Percentiles rank a stretch among this genome's conserved stretches.
phyloP scores from a whole-genome alignment of 2,329 filamentous ascomycete genomes.

The Fusarium nematophilum region DNA sequence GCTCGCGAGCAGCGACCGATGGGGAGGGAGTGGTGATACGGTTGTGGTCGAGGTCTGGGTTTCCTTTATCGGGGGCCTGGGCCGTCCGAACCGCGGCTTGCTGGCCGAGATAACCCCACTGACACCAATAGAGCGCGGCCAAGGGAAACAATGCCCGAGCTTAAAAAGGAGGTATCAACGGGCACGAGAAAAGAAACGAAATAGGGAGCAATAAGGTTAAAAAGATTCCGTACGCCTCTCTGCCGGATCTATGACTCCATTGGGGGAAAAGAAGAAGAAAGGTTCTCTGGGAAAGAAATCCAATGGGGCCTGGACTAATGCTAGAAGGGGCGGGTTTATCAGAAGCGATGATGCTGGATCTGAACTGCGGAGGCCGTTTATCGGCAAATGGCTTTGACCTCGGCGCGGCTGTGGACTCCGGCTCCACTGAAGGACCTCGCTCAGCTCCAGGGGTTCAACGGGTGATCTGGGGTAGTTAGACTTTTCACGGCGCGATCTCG shows the following conservation, averaged over 20 bases:
- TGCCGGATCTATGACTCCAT: conserved; percentile 37
- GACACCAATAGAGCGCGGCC: conserved; percentile 9
- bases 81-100: conserved; percentile 45
- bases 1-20: conserved; percentile 31
- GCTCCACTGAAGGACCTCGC: conserved; percentile 24
- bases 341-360: conserved; percentile 37
- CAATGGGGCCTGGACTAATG: conserved; percentile 17
- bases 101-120: conserved; percentile 44
- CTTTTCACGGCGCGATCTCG: conserved; percentile 6
- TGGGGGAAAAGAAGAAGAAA: conserved; percentile 31
- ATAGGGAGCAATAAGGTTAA: conserved; percentile 10
- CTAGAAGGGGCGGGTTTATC: conserved; percentile 24
- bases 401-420: conserved; percentile 32
- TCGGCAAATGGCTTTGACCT: conserved; percentile 36
- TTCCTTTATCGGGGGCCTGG: conserved; percentile 42
- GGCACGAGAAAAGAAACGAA: conserved; percentile 9
- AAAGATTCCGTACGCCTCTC: conserved; percentile 22
- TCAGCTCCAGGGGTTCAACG: conserved; percentile 16
- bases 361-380: conserved; percentile 33
- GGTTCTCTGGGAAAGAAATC: conserved; percentile 19
- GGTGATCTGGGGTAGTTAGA: conserved; percentile 1
- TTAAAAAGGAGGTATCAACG: conserved; percentile 1
- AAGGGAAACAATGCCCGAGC: conserved; percentile 12
- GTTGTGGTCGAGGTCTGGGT: conserved; percentile 23
- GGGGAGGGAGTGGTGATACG: conserved; percentile 27